Evolutionary conservation across 768 basidiomycete species (phyloP), one percentile per base, ranked within the genome.

Genomic region (Termitomyces sp.): DNA sequence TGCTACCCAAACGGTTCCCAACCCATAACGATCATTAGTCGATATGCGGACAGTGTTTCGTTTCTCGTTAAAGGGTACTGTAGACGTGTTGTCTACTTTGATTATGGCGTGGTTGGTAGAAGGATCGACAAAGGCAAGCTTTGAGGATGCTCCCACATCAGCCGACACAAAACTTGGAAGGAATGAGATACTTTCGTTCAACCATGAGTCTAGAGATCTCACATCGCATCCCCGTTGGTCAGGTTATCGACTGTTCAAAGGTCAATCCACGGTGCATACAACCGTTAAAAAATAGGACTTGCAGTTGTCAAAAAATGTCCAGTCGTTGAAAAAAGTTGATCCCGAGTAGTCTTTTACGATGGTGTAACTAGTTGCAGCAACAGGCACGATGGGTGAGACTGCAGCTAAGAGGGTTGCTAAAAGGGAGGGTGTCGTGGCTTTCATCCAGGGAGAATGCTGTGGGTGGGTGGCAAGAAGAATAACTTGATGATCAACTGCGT

Each of bases 101-200:
- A 91, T 86, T 62, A 91, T 82, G 1, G 88, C 89, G 56, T 86
- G 86, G 13, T 84, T 85, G 3, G 87, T 85, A 16, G 72, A 59
- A 7, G 76, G 25, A 59, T 91, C 85, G 40, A 88, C 77, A 61
- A 77, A 88, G 1, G 85, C 79, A 33, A 89, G 80, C 53, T 79
- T 68, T 35, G 76, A 68, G 6, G 77, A 70, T 32, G 70, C 64
- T 3, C 80, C 85, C 13, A 70, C 70, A 18, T 71, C 71, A 29
- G 78, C 69, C 1, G 77, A 78, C 39, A 83, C 71, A 60, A 79
- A 86, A 41, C 82, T 83, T 54, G 38, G 16, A 45, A 50, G 56
- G 6, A 31, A 46, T 51, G 16, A 39, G 45, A 33, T 6, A 51
- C 10, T 46, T 25, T 12, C 29, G 47, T 12, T 35, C 20, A 12